These are phyloP conservation scores for Leccinum uliginosum DNA, from an alignment of 768 basidiomycete genomes.

Conservation along the genomic window DNA sequence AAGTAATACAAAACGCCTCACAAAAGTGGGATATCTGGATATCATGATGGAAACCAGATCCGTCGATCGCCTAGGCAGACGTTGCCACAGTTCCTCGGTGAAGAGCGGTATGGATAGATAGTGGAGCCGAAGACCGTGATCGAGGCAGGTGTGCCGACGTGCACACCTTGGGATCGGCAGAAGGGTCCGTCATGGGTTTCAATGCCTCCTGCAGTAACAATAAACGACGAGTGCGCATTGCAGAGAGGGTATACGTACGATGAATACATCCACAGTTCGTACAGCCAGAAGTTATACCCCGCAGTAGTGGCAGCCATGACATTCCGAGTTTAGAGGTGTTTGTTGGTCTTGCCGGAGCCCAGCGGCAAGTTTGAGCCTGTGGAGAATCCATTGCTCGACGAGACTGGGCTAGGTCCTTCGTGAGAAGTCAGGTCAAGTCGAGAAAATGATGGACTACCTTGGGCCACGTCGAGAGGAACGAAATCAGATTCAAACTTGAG, in stretches of 20 bases:
- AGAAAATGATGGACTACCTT: no score
- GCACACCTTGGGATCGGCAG: conserved; percentile 54
- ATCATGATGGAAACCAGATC: conserved; percentile 89
- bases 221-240: background rate
- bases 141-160: conserved; percentile 86
- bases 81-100: conserved; percentile 99
- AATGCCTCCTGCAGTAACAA: conserved; percentile 78
- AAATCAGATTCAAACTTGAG: conserved; percentile 83
- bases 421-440: conserved; percentile 2
- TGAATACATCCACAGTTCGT: conserved; percentile 99
- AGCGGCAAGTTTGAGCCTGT: conserved; percentile 64
- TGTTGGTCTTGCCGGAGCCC: conserved; percentile 74
- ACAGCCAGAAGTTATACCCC: conserved; percentile 93
- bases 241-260: conserved; percentile 49
- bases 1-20: conserved; percentile 37
- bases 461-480: conserved; percentile 41
- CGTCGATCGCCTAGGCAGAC: conserved; percentile 79
- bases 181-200: conserved; percentile 92
- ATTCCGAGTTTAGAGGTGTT: conserved; percentile 69
- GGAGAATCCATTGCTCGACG: conserved; percentile 92
- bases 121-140: conserved; percentile 80
- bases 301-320: conserved; percentile 91
- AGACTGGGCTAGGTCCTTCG: conserved; percentile 61
- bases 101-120: conserved; percentile 99
- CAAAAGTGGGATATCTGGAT: conserved; percentile 73